Conservation (phyloP, 352 stramenopile genomes). For the Phytophthora syringae region DNA sequence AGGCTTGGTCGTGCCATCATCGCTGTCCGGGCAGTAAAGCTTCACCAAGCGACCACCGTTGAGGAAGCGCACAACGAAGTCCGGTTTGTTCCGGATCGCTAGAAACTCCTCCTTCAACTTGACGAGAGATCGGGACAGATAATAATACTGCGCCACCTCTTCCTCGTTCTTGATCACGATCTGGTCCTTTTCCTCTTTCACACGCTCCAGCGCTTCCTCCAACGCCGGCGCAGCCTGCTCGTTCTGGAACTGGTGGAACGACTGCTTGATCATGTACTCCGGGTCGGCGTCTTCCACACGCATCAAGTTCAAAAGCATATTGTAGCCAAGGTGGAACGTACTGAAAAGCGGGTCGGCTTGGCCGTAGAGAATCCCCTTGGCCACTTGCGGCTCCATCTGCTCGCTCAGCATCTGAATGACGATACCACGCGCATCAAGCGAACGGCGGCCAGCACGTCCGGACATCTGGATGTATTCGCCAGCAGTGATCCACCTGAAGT, state of each 20-base stretch:
- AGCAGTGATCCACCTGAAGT: conserved; percentile 96
- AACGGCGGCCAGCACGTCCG: conserved; percentile 96
- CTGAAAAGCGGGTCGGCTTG: conserved; percentile 73
- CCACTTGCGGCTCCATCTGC: conserved; percentile 98
- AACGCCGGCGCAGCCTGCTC: conserved; percentile 80
- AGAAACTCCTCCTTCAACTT: conserved; percentile 93
- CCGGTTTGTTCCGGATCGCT: conserved; percentile 91
- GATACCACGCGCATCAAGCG: conserved; percentile 97
- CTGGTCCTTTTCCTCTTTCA: conserved; percentile 84
- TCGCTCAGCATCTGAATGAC: conserved; percentile 99
- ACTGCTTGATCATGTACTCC: conserved; percentile 98
- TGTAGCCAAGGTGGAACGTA: conserved; percentile 99
- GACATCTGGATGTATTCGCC: conserved; percentile 97
- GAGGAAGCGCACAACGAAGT: conserved; percentile 94
- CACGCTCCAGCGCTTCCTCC: conserved; percentile 79
- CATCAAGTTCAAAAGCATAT: conserved; percentile 99
- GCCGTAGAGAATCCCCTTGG: conserved; percentile 94
- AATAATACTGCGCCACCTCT: conserved; percentile 90
- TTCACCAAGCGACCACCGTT: conserved; percentile 93
- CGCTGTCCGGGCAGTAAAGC: conserved; percentile 63
- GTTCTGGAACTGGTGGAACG: conserved; percentile 97
- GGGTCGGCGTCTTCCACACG: conserved; percentile 97
- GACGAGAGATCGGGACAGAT: conserved; percentile 92
- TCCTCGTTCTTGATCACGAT: conserved; percentile 92
- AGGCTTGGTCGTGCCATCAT: conserved; percentile 48